Evolutionary conservation across 1,139 yeast species (phyloP).

Genomic region (Protomyces gravidus): DNA sequence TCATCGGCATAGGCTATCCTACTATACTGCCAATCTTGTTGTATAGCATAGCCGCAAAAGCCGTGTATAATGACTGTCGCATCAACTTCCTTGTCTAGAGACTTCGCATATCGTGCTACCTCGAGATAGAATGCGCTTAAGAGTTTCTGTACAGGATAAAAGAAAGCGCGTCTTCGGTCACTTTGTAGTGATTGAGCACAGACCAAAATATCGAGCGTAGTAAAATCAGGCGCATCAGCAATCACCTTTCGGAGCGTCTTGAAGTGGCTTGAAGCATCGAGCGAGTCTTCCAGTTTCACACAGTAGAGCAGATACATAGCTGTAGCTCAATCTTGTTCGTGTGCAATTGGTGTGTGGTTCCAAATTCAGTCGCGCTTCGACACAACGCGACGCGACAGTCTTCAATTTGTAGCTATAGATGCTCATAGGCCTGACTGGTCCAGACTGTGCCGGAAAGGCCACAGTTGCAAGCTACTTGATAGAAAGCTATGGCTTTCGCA

Average conservation of each 20-base stretch:
- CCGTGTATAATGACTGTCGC: background rate
- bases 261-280: background rate
- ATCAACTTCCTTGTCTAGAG: background rate
- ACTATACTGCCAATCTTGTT: background rate
- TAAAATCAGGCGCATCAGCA: background rate
- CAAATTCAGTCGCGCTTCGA: too few species aligned
- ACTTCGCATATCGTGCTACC: background rate
- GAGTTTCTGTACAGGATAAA: background rate
- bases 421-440: slow-evolving; percentile 21
- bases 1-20: background rate
- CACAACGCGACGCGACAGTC: background rate
- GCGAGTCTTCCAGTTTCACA: background rate
- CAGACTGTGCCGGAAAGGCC: slow-evolving; percentile 16
- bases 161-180: background rate
- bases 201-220: background rate
- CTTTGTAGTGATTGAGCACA: background rate
- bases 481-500: background rate
- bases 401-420: too few species aligned
- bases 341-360: too few species aligned
- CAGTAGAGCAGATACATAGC: background rate
- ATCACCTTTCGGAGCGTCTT: background rate
- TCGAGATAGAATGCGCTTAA: background rate
- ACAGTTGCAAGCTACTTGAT: slow-evolving; percentile 1
- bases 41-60: background rate
- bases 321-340: background rate